Conservation (phyloP, 176 grass and related monocot species). For the Coix lacrymajobi region DNA sequence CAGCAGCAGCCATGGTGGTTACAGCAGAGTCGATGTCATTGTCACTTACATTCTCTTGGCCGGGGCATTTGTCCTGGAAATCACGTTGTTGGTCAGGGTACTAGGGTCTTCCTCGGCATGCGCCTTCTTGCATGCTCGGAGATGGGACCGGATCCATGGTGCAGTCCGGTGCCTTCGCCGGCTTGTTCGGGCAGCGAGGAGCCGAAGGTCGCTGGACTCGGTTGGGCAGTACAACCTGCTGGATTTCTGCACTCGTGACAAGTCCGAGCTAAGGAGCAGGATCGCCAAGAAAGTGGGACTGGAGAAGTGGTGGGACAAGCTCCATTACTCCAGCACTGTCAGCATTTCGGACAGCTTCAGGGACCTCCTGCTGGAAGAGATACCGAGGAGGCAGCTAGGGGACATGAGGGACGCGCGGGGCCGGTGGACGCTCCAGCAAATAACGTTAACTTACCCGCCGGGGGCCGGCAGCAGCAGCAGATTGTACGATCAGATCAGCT, state of each 20-base stretch:
- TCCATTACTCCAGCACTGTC: background rate
- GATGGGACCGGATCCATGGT: background rate
- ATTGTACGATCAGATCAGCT: background rate
- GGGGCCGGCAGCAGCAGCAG: background rate
- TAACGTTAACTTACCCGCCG: background rate
- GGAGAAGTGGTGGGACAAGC: background rate
- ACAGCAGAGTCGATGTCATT: background rate
- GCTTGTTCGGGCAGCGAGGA: background rate
- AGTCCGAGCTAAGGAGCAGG: background rate
- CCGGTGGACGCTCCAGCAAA: background rate
- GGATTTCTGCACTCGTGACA: too few relatives aligned
- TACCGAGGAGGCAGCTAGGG: background rate
- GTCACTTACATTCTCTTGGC: background rate
- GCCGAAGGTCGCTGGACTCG: background rate
- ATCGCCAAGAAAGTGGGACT: background rate
- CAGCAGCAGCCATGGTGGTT: background rate
- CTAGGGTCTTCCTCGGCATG: background rate
- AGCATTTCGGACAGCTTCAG: background rate
- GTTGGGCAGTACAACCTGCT: background rate
- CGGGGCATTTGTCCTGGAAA: background rate
- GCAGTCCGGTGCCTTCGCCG: background rate
- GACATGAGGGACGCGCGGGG: background rate
- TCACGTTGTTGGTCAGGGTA: background rate
- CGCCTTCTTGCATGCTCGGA: background rate
- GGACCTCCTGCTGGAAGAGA: background rate